Conservation (phyloP, 805 yeast species). For the Hagleromyces aurorensis region DNA sequence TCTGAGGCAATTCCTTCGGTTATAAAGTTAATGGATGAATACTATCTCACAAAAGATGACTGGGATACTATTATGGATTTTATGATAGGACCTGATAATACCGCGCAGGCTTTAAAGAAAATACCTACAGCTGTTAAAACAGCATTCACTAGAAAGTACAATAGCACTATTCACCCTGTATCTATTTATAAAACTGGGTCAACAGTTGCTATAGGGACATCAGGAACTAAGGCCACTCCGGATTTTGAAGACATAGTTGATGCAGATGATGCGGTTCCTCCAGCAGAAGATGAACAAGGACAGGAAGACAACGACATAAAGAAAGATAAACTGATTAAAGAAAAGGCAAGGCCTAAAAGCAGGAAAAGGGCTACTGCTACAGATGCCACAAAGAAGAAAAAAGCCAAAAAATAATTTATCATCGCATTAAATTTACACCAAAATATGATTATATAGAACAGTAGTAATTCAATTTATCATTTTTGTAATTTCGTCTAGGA, state of each 20-base stretch:
- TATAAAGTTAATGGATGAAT: constrained; percentile 70
- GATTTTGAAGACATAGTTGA: constrained; percentile 33
- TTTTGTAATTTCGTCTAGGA: background rate
- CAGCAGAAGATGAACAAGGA: constrained; percentile 23
- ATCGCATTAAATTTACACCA: background rate
- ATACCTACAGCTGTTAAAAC: constrained; percentile 74
- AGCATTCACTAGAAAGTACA: constrained; percentile 81
- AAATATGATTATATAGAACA: background rate
- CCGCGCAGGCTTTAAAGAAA: constrained; percentile 42
- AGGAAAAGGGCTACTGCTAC: constrained; percentile 18
- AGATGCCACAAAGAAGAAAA: constrained; percentile 16
- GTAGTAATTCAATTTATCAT: constrained; percentile 1
- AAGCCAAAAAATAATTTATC: constrained; percentile 12
- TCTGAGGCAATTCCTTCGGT: constrained; percentile 58
- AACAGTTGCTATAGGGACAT: constrained; percentile 32
- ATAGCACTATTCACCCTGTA: constrained; percentile 68
- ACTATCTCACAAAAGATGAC: constrained; percentile 82
- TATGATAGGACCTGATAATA: constrained; percentile 55
- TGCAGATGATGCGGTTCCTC: constrained; percentile 27
- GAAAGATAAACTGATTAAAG: constrained; percentile 31
- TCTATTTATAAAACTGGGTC: constrained; percentile 73
- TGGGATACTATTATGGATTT: constrained; percentile 86
- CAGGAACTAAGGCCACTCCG: constrained; percentile 20
- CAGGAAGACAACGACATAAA: constrained; percentile 30
- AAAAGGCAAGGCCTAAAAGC: constrained; percentile 24